Base-by-base conservation (phyloP, 768 basidiomycete genomes). In the Agaricus bisporus region DNA sequence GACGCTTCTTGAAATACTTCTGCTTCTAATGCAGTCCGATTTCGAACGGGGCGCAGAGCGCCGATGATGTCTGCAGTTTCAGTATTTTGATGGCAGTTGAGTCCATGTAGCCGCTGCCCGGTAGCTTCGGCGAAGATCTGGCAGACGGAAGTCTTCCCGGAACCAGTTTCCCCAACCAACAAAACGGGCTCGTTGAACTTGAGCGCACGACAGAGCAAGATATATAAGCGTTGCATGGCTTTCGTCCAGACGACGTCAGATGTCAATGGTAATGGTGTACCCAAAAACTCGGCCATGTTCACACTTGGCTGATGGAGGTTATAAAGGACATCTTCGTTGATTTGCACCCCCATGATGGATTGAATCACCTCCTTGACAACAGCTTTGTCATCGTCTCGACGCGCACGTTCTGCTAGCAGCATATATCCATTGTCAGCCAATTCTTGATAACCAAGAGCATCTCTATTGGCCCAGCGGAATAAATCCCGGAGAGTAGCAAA, bases 41-140 rank as follows among this genome's bases (percentile, higher is more conserved):
- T 91, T 28, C 95, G 83, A 10, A 91, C 73, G 5, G 95, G 95
- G 32, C 95, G 81, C 59, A 97, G 79, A 36, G 93, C 91, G 17
- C 97, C 97, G 48, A 98, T 91, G 20, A 99, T 74, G 65, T 99
- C 97, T 10, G 95, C 91, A 0, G 95, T 97, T 71, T 99, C 97
- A 25, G 95, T 98, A 64, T 97, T 98, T 68, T 97, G 94, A 65
- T 99, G 97, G 62, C 97, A 98, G 60, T 91, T 98, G 58, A 99
- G 79, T 4, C 83, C 75, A 59, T 86, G 73, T 25, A 99, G 73
- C 35, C 66, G 71, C 61, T 82, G 82, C 22, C 69, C 68, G 20
- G 79, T 69, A 1, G 82, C 82, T 41, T 85, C 78, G 0, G 97
- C 88, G 59, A 88, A 87, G 4, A 93, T 72, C 64, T 98, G 92